Conservation (phyloP, 176 grass and related monocot species). For the Musa schizocarpa region DNA sequence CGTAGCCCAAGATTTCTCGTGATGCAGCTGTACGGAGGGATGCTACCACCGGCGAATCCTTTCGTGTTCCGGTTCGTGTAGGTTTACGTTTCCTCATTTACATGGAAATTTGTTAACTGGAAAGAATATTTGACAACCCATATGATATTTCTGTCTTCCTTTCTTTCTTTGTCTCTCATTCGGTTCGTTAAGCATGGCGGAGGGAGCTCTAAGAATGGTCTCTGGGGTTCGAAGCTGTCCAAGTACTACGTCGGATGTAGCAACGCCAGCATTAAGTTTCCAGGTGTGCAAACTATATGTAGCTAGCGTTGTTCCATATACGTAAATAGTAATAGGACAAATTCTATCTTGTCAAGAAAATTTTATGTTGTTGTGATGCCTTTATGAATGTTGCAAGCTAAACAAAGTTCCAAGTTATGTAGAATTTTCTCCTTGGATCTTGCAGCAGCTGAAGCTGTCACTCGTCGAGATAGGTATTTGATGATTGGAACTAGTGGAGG, state of each 20-base stretch:
- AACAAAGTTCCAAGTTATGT: background rate
- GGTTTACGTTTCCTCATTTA: background rate
- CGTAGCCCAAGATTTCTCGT: background rate
- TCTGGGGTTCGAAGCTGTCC: conserved; percentile 76
- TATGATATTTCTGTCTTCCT: background rate
- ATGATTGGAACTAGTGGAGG: conserved; percentile 12
- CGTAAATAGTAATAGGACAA: background rate
- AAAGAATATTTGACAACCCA: no score
- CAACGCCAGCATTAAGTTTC: conserved; percentile 64
- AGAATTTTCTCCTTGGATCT: background rate
- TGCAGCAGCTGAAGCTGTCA: background rate
- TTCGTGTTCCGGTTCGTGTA: background rate
- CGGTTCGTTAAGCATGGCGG: conserved; percentile 33
- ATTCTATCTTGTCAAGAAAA: background rate
- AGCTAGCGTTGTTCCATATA: background rate
- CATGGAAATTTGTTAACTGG: background rate
- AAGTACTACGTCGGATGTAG: conserved; percentile 73
- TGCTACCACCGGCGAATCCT: background rate
- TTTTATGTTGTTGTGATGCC: background rate
- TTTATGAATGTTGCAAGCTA: background rate
- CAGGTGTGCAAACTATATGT: conserved; percentile 29
- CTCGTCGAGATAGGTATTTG: background rate
- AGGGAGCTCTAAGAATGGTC: conserved; percentile 27
- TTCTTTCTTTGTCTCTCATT: background rate
- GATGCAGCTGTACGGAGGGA: background rate